phyloP scores from a whole-genome alignment of 495 filamentous ascomycete genomes.

The Annulohypoxylon stygium region DNA sequence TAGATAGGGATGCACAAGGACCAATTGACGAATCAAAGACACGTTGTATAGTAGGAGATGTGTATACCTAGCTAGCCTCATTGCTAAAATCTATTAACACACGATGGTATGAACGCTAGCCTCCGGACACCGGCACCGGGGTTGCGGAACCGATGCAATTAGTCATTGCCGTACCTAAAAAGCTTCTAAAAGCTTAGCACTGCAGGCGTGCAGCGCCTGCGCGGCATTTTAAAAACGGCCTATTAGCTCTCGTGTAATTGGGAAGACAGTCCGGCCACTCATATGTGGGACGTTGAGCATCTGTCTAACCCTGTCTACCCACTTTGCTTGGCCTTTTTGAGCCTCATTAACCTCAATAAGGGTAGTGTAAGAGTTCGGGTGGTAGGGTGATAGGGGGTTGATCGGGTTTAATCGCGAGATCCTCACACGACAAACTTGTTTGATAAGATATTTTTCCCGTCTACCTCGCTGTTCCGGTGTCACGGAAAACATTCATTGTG shows the following conservation, averaged over 20 bases:
- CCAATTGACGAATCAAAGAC: constrained; percentile 16
- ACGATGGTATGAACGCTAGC: neutral
- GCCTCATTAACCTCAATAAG: constrained; percentile 8
- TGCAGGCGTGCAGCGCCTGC: neutral
- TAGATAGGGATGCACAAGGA: neutral
- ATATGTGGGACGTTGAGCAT: constrained; percentile 11
- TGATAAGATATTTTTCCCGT: neutral
- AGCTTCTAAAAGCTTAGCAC: neutral
- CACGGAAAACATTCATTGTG: neutral
- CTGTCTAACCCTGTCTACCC: neutral
- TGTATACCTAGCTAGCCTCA: constrained; percentile 22
- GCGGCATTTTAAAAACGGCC: constrained; percentile 16
- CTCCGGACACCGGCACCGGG: constrained; percentile 8
- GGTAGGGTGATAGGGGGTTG: neutral
- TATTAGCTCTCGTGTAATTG: constrained; percentile 4
- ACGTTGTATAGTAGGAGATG: constrained; percentile 25
- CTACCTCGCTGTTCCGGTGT: neutral
- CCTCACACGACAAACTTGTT: constrained; percentile 1
- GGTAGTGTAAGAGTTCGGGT: neutral
- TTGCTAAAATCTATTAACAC: constrained; percentile 15
- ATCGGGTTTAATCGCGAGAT: constrained; percentile 5
- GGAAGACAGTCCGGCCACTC: neutral
- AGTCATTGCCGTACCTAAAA: neutral
- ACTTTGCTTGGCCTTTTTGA: constrained; percentile 17
- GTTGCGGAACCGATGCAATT: neutral